phyloP scores from a whole-genome alignment of 164 flowering plant species.

The Cinnamomum micranthum region DNA sequence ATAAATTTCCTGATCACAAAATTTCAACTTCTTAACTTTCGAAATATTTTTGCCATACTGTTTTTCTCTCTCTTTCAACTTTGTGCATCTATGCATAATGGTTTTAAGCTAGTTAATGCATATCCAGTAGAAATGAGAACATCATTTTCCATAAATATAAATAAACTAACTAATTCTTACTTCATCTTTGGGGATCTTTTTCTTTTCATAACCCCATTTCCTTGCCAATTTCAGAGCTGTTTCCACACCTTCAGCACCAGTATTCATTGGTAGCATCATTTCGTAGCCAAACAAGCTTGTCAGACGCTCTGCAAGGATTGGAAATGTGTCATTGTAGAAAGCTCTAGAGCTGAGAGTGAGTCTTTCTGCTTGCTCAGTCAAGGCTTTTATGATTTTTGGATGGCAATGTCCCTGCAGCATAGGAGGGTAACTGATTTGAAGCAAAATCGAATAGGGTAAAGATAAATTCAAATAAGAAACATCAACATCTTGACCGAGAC shows the following conservation, averaged over 20 bases:
- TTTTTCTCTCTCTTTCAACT: too few species aligned
- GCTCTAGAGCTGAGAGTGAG: constrained; percentile 96
- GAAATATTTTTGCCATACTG: background rate
- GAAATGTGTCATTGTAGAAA: constrained; percentile 86
- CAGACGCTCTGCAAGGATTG: constrained; percentile 66
- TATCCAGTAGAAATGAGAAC: background rate
- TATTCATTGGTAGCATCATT: constrained; percentile 98
- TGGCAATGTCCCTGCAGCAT: constrained; percentile 89
- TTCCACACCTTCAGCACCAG: constrained; percentile 99
- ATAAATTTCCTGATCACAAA: background rate
- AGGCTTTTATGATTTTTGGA: constrained; percentile 81
- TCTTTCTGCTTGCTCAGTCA: constrained; percentile 71
- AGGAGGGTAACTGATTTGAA: background rate
- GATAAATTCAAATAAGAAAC: background rate
- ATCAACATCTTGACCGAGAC: constrained; percentile 23
- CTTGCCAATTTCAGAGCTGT: constrained; percentile 90
- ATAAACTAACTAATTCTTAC: constrained; percentile 26
- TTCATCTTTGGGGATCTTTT: constrained; percentile 79
- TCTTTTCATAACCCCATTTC: constrained; percentile 93
- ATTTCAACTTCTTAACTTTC: background rate
- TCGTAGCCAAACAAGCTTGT: constrained; percentile 83
- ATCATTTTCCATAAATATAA: background rate
- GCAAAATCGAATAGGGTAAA: background rate
- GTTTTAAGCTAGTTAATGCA: background rate
- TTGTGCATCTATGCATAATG: background rate